phyloP scores from a whole-genome alignment of 345 rosid species.

The Geranium rotundifolium region DNA sequence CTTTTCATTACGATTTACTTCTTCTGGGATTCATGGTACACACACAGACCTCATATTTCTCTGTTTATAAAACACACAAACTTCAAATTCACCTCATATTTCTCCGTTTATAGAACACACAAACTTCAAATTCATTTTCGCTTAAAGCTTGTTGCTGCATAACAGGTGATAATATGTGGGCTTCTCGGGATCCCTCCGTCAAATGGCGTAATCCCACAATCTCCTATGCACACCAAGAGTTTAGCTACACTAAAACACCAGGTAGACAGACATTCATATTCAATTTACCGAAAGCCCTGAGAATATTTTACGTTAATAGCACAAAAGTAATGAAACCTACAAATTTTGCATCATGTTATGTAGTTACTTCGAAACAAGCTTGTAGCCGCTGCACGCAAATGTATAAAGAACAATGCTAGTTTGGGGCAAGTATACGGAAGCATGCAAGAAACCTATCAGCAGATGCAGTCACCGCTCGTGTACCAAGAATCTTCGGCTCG shows the following conservation, averaged over 20 bases:
- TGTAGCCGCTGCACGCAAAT: conserved; percentile 1
- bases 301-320: too few species aligned
- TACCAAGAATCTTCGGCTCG: too few species aligned
- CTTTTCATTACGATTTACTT: conserved; percentile 81
- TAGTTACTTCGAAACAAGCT: conserved; percentile 3
- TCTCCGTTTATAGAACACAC: too few species aligned
- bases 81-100: too few species aligned
- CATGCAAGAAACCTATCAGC: conserved; percentile 6
- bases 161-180: conserved; percentile 5
- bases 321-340: too few species aligned
- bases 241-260: conserved; percentile 7
- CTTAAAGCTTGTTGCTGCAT: too few species aligned
- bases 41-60: too few species aligned
- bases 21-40: conserved; percentile 76
- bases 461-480: not conserved
- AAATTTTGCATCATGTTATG: too few species aligned
- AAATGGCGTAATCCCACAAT: conserved; percentile 9
- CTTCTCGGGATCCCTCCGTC: conserved; percentile 8
- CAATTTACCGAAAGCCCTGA: too few species aligned
- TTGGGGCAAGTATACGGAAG: conserved; percentile 2
- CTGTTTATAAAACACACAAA: too few species aligned
- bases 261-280: not conserved
- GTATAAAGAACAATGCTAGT: not conserved
- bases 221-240: conserved; percentile 12
- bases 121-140: too few species aligned